Conservation (phyloP, 2,329 filamentous ascomycete species). For the Colletotrichum lupini region DNA sequence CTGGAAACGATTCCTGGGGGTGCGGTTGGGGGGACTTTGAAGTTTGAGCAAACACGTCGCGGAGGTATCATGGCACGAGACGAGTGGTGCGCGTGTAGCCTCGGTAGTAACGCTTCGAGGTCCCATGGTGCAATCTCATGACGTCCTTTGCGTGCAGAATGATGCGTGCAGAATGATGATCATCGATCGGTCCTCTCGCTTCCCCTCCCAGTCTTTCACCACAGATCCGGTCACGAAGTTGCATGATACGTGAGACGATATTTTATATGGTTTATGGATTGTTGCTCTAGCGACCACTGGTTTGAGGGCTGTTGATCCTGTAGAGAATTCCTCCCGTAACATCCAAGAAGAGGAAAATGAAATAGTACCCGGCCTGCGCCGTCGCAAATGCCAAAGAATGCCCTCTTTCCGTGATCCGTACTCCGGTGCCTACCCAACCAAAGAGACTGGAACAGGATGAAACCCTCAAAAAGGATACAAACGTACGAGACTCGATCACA, state of each 20-base stretch:
- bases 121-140: neutral
- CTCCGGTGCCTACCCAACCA: slow-evolving; percentile 24
- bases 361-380: slow-evolving; percentile 28
- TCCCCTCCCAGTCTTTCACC: neutral
- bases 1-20: neutral
- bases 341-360: neutral
- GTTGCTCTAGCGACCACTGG: slow-evolving; percentile 13
- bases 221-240: neutral
- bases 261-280: neutral
- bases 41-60: neutral
- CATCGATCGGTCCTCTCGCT: neutral
- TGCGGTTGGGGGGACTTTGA: too few relatives aligned
- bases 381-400: slow-evolving; percentile 30
- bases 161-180: neutral
- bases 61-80: neutral
- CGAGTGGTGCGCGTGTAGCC: neutral
- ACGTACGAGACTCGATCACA: slow-evolving; percentile 1
- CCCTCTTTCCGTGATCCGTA: slow-evolving; percentile 23
- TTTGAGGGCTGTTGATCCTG: slow-evolving; percentile 16
- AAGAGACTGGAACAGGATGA: neutral
- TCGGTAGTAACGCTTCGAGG: neutral
- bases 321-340: neutral
- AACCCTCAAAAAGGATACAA: neutral
- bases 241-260: neutral
- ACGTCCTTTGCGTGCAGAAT: neutral